Evolutionary conservation across 177 flowering plant species (phyloP).

Genomic region (Vitis hybrid): DNA sequence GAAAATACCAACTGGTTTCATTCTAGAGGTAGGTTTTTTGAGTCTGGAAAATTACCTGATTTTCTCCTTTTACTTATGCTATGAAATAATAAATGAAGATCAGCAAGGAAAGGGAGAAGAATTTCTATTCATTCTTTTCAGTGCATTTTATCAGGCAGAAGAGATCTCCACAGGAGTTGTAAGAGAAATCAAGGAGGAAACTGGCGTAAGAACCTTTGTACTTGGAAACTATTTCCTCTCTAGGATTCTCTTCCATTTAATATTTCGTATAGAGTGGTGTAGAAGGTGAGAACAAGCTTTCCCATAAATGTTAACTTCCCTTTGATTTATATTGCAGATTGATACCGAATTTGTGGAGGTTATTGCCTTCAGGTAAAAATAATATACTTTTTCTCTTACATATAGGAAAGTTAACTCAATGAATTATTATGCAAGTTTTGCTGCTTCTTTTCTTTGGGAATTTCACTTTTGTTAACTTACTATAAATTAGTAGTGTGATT

Average conservation of each 20-base stretch:
- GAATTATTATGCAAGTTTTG: background rate
- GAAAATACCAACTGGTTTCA: conserved; percentile 78
- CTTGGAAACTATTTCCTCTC: background rate
- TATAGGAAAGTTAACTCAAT: background rate
- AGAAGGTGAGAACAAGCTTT: too few relatives aligned
- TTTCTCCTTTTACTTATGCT: background rate
- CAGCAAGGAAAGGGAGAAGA: background rate
- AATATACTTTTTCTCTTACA: background rate
- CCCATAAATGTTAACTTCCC: background rate
- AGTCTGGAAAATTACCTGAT: background rate
- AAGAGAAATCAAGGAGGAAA: conserved; percentile 80
- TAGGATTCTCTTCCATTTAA: background rate
- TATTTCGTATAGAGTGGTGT: background rate
- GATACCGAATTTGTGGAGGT: conserved; percentile 74
- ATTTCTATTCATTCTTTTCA: background rate
- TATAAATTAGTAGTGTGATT: too few relatives aligned
- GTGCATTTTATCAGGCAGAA: conserved; percentile 44
- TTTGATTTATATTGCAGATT: conserved; percentile 41
- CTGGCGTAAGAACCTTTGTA: conserved; percentile 52
- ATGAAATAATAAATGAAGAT: background rate
- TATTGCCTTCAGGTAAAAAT: conserved; percentile 60
- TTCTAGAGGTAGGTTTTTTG: conserved; percentile 47
- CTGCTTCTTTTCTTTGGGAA: background rate
- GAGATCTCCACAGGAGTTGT: conserved; percentile 67
- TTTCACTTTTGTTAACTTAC: too few relatives aligned